A percentile compares a stretch with the other conserved stretches of the same genome.
These are phyloP conservation scores for Amphichorda felina DNA, from an alignment of 2,329 filamentous ascomycete species.

Conservation along the genomic window DNA sequence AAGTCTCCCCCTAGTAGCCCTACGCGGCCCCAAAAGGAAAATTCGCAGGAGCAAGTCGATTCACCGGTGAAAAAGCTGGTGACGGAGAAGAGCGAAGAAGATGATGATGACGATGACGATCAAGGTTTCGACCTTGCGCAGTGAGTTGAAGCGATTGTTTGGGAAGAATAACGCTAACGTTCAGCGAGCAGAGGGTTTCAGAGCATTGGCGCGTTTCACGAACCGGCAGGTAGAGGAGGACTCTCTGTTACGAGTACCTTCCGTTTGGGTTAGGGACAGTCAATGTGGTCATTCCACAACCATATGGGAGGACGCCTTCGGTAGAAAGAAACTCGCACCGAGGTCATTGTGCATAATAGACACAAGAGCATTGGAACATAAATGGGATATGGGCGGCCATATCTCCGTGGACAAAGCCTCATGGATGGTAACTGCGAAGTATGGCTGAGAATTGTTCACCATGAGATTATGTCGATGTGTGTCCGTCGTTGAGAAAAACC, in stretches of 20 bases:
- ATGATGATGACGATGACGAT: constrained; percentile 27
- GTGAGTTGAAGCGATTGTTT: constrained; percentile 22
- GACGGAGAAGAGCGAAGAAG: background rate
- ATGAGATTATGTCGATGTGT: too few relatives aligned
- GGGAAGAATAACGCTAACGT: constrained; percentile 9
- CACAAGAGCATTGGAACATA: too few relatives aligned
- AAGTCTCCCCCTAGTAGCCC: constrained; percentile 44
- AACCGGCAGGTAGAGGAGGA: constrained; percentile 15
- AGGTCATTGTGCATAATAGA: too few relatives aligned
- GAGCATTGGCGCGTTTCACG: constrained; percentile 52
- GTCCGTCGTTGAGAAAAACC: too few relatives aligned
- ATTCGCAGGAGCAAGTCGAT: background rate
- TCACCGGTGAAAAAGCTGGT: constrained; percentile 9
- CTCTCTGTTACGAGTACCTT: background rate
- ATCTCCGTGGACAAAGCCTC: too few relatives aligned
- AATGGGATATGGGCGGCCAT: too few relatives aligned
- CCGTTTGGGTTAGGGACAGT: background rate
- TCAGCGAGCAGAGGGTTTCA: constrained; percentile 42
- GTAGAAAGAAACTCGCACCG: too few relatives aligned
- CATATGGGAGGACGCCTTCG: too few relatives aligned
- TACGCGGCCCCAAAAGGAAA: constrained; percentile 24
- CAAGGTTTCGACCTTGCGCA: constrained; percentile 47
- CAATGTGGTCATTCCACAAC: background rate
- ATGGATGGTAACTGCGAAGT: too few relatives aligned
- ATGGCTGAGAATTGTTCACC: too few relatives aligned